Conservation (phyloP, 2,329 filamentous ascomycete genomes). For the Byssoonygena ceratinophila region DNA sequence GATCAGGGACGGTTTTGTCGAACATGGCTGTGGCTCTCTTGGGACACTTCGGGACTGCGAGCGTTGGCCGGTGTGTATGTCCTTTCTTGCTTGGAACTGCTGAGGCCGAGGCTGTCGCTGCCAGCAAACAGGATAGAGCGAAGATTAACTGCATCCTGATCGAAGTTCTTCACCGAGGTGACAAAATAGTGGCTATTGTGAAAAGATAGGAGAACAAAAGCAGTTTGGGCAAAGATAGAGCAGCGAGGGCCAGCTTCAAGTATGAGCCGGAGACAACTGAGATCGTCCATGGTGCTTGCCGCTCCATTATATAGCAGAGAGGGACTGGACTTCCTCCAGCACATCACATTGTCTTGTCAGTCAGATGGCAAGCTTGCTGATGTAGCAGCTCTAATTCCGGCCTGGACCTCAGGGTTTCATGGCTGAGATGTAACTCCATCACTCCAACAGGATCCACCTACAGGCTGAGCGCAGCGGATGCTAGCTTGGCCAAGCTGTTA, state of each 20-base stretch:
- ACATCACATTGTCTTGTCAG: background rate
- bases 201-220: background rate
- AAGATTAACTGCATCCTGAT: slow-evolving; percentile 14
- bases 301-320: background rate
- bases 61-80: background rate
- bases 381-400: background rate
- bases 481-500: background rate
- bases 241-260: background rate
- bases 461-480: background rate
- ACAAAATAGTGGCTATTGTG: background rate
- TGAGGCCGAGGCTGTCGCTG: slow-evolving; percentile 1
- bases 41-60: slow-evolving; percentile 14
- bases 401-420: background rate
- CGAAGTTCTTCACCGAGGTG: background rate
- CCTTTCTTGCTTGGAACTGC: background rate
- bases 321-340: background rate
- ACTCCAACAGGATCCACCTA: background rate
- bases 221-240: background rate
- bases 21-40: slow-evolving; percentile 5
- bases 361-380: background rate
- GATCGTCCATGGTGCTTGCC: background rate
- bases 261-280: background rate
- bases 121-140: slow-evolving; percentile 8
- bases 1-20: slow-evolving; percentile 36
- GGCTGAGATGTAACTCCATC: background rate